phyloP scores from a whole-genome alignment of 805 yeast genomes.

The Sungouiella blattae region DNA sequence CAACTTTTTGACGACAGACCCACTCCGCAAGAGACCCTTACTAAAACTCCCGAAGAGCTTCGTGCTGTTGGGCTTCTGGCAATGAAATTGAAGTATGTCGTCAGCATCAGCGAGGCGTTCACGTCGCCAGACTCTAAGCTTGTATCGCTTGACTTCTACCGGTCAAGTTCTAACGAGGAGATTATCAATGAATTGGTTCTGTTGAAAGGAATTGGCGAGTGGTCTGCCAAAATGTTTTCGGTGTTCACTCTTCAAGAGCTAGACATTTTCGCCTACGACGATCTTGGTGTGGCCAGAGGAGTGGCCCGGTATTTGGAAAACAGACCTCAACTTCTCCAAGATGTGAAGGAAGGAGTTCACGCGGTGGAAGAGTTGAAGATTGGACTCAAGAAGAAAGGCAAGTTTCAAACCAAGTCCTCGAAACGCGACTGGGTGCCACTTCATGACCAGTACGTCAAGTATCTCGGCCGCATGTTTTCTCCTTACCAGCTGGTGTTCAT shows the following conservation, averaged over 20 bases:
- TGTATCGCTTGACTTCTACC: slow-evolving; percentile 34
- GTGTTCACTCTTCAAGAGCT: slow-evolving; percentile 62
- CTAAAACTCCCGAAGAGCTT: slow-evolving; percentile 43
- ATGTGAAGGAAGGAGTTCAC: slow-evolving; percentile 34
- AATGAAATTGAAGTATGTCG: slow-evolving; percentile 63
- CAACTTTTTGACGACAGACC: slow-evolving; percentile 42
- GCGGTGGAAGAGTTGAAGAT: slow-evolving; percentile 31
- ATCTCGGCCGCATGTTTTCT: slow-evolving; percentile 52
- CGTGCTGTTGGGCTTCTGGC: slow-evolving; percentile 65
- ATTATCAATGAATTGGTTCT: slow-evolving; percentile 46
- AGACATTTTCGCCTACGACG: slow-evolving; percentile 74
- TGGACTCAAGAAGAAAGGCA: slow-evolving; percentile 34
- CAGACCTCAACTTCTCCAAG: slow-evolving; percentile 47
- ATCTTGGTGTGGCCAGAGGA: slow-evolving; percentile 84
- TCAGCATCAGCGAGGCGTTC: slow-evolving; percentile 52
- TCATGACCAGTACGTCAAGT: slow-evolving; percentile 55
- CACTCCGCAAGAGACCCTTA: slow-evolving; percentile 45
- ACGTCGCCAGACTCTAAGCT: slow-evolving; percentile 33
- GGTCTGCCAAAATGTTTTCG: slow-evolving; percentile 90
- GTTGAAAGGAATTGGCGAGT: slow-evolving; percentile 72
- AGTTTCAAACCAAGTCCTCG: slow-evolving; percentile 30
- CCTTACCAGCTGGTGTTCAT: slow-evolving; percentile 71
- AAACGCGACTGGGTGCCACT: slow-evolving; percentile 65
- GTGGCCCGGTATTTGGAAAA: slow-evolving; percentile 57
- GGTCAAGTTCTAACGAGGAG: slow-evolving; percentile 37